Conservation (phyloP, 768 basidiomycete genomes). For the Thelephora ganbajun region DNA sequence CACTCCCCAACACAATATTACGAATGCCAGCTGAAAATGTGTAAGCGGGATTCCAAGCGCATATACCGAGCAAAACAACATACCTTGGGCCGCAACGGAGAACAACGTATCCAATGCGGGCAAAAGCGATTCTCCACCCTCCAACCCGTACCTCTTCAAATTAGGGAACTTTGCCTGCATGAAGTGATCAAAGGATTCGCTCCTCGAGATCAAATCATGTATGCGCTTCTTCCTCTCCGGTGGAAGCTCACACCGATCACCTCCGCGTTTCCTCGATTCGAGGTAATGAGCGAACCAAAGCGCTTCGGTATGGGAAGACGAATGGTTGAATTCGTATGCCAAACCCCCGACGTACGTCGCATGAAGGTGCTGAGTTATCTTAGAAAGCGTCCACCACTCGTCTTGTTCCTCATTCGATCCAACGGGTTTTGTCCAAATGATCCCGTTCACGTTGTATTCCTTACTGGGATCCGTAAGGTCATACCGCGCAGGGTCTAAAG, state of each 20-base stretch:
- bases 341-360: conserved; percentile 72
- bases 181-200: conserved; percentile 77
- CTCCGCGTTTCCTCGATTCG: conserved; percentile 34
- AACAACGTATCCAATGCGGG: conserved; percentile 76
- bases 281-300: conserved; percentile 83
- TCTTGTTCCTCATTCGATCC: conserved; percentile 19
- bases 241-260: conserved; percentile 4
- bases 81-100: conserved; percentile 45
- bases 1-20: conserved; percentile 72
- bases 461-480: conserved; percentile 42
- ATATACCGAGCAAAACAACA: conserved; percentile 1
- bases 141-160: conserved; percentile 74
- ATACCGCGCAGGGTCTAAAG: conserved; percentile 65
- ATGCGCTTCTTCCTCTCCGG: conserved; percentile 37
- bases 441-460: conserved; percentile 64
- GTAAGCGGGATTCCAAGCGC: background rate
- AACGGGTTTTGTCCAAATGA: conserved; percentile 54
- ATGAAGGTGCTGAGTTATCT: conserved; percentile 59
- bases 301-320: conserved; percentile 71
- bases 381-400: conserved; percentile 51
- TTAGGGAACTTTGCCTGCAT: conserved; percentile 84
- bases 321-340: conserved; percentile 89
- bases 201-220: conserved; percentile 53
- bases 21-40: conserved; percentile 38
- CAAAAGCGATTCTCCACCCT: conserved; percentile 91